Conservation (phyloP, 768 basidiomycete species). For the Mycena maculata region DNA sequence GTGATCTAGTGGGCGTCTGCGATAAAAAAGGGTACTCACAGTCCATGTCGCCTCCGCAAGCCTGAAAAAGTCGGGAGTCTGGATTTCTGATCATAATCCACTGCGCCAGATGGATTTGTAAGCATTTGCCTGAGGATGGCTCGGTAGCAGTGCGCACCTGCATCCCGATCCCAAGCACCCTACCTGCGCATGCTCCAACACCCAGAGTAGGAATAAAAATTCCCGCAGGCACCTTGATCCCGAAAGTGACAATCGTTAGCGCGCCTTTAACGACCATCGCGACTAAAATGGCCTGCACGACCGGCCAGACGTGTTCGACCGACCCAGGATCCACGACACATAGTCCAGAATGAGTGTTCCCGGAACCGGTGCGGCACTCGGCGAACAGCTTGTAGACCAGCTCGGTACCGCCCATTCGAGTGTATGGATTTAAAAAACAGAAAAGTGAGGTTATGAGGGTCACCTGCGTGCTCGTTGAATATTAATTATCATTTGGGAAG, state of each 20-base stretch:
- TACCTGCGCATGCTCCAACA: constrained; percentile 93
- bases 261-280: constrained; percentile 86
- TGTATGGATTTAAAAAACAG: constrained; percentile 90
- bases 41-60: constrained; percentile 71
- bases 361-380: constrained; percentile 76
- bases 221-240: constrained; percentile 91
- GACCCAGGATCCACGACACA: constrained; percentile 76
- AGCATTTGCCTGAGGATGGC: too few relatives aligned
- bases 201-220: constrained; percentile 97
- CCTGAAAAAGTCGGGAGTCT: constrained; percentile 66
- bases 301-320: constrained; percentile 65
- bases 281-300: constrained; percentile 73
- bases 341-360: constrained; percentile 69
- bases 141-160: too few relatives aligned
- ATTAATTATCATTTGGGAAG: not conserved
- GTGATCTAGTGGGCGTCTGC: not conserved
- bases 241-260: constrained; percentile 90
- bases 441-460: constrained; percentile 81
- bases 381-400: constrained; percentile 92
- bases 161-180: constrained; percentile 84
- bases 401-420: constrained; percentile 95
- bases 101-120: too few relatives aligned
- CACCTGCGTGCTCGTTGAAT: constrained; percentile 58
- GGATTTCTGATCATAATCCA: constrained; percentile 77
- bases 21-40: constrained; percentile 57